These are phyloP conservation scores for Neurospora sp. DNA, from an alignment of 495 filamentous ascomycete genomes.

Conservation along the genomic window DNA sequence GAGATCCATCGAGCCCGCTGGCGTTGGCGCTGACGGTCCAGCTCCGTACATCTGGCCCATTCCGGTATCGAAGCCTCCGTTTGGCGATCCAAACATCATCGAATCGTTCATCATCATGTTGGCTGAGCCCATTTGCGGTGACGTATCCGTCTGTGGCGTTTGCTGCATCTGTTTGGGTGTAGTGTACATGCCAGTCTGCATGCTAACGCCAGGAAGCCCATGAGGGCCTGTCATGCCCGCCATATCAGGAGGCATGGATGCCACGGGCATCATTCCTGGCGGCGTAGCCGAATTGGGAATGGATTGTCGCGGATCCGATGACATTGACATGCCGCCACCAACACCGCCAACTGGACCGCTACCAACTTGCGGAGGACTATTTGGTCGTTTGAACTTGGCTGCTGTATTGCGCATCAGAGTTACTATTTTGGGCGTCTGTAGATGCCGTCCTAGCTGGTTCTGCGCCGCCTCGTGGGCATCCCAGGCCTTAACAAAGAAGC, in stretches of 20 bases:
- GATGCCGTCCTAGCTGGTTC: constrained; percentile 26
- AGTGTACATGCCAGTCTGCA: constrained; percentile 8
- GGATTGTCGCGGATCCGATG: not conserved
- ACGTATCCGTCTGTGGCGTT: not conserved
- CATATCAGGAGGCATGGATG: not conserved
- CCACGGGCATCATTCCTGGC: not conserved
- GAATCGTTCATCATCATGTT: constrained; percentile 18
- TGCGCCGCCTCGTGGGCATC: constrained; percentile 37
- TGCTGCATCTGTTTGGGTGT: constrained; percentile 7
- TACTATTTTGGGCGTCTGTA: constrained; percentile 33
- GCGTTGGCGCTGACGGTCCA: not conserved
- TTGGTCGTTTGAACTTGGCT: constrained; percentile 12
- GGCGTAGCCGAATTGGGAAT: not conserved
- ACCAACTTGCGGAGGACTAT: not conserved
- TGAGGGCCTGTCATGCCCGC: not conserved
- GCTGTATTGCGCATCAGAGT: constrained; percentile 26
- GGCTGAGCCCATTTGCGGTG: constrained; percentile 8
- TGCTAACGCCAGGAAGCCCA: not conserved
- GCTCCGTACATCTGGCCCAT: constrained; percentile 10
- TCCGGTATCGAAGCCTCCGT: constrained; percentile 9
- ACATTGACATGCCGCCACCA: not conserved
- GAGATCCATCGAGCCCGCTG: constrained; percentile 24
- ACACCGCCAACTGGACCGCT: not conserved
- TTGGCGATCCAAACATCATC: constrained; percentile 14
- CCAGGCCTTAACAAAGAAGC: constrained; percentile 45